Conservation (phyloP, 352 stramenopile species). For the Globisporangium paroecandrum region DNA sequence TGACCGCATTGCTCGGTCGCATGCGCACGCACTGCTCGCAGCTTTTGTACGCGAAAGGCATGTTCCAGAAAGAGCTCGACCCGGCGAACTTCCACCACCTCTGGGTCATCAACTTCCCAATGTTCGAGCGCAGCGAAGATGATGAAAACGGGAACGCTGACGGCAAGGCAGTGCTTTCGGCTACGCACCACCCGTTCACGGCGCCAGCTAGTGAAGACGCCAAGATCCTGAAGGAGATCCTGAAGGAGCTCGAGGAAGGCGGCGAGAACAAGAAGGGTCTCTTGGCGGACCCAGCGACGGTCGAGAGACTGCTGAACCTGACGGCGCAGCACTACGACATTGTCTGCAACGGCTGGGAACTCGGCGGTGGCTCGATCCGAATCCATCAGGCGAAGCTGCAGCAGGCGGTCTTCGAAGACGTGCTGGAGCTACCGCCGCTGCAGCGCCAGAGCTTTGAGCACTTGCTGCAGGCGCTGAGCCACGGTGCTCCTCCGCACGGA, state of each 20-base stretch:
- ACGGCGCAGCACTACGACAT: slow-evolving; percentile 85
- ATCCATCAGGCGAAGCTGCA: slow-evolving; percentile 77
- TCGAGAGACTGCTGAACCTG: slow-evolving; percentile 56
- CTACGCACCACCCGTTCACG: slow-evolving; percentile 88
- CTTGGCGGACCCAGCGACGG: slow-evolving; percentile 43
- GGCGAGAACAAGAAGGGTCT: slow-evolving; percentile 29
- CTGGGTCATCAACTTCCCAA: slow-evolving; percentile 86
- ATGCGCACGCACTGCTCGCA: slow-evolving; percentile 64
- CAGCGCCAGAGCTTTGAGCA: slow-evolving; percentile 84
- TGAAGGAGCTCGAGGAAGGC: slow-evolving; percentile 16
- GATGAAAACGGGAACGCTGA: slow-evolving; percentile 25
- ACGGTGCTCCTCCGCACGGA: slow-evolving; percentile 78
- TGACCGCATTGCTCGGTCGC: slow-evolving; percentile 58
- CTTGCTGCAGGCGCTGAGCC: slow-evolving; percentile 70
- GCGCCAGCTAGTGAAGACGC: slow-evolving; percentile 50
- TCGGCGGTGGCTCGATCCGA: slow-evolving; percentile 84
- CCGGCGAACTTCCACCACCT: slow-evolving; percentile 73
- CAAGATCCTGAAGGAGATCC: slow-evolving; percentile 42
- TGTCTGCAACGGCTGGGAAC: slow-evolving; percentile 86
- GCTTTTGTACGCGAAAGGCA: slow-evolving; percentile 55
- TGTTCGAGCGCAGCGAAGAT: slow-evolving; percentile 80
- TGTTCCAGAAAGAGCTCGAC: slow-evolving; percentile 57
- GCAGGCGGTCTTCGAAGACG: slow-evolving; percentile 70
- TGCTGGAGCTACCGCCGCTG: slow-evolving; percentile 61
- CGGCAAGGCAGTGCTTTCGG: slow-evolving; percentile 47